Evolutionary conservation across 371 early-diverging fungal species (phyloP).

Genomic region (Mucor piriformis): DNA sequence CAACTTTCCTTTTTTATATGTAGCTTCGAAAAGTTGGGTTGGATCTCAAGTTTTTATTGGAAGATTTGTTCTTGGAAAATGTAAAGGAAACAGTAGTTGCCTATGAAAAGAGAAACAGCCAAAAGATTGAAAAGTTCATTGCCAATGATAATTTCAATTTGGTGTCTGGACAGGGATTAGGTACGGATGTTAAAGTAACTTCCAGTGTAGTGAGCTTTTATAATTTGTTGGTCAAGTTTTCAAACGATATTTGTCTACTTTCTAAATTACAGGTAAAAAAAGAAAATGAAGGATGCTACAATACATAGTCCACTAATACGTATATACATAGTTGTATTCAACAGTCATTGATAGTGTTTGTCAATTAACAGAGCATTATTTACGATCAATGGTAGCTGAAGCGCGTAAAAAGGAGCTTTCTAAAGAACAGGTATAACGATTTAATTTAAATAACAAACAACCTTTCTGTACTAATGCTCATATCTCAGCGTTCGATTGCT

Average conservation of each 20-base stretch:
- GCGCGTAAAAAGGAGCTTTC: slow-evolving; percentile 30
- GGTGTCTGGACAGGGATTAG: slow-evolving; percentile 62
- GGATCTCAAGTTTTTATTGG: slow-evolving; percentile 85
- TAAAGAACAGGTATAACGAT: slow-evolving; percentile 43
- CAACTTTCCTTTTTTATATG: background rate
- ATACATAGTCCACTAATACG: no score
- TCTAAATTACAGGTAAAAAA: slow-evolving; percentile 62
- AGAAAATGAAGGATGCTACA: background rate
- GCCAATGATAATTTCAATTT: slow-evolving; percentile 63
- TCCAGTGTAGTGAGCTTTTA: slow-evolving; percentile 67
- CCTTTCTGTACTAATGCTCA: background rate
- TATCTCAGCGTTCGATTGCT: slow-evolving; percentile 50
- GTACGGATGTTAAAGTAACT: slow-evolving; percentile 51
- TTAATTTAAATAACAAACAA: background rate
- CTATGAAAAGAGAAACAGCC: slow-evolving; percentile 57
- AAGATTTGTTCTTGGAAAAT: slow-evolving; percentile 76
- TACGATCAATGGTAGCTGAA: slow-evolving; percentile 42
- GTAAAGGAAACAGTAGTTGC: slow-evolving; percentile 67
- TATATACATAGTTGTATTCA: slow-evolving; percentile 34
- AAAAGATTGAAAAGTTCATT: slow-evolving; percentile 61
- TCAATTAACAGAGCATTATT: slow-evolving; percentile 46
- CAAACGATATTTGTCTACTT: slow-evolving; percentile 73
- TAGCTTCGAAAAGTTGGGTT: slow-evolving; percentile 76
- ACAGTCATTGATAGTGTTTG: slow-evolving; percentile 47
- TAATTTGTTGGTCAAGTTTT: slow-evolving; percentile 77